These are phyloP conservation scores for Amanita thiersii DNA, from an alignment of 768 basidiomycete species.

Conservation along the genomic window DNA sequence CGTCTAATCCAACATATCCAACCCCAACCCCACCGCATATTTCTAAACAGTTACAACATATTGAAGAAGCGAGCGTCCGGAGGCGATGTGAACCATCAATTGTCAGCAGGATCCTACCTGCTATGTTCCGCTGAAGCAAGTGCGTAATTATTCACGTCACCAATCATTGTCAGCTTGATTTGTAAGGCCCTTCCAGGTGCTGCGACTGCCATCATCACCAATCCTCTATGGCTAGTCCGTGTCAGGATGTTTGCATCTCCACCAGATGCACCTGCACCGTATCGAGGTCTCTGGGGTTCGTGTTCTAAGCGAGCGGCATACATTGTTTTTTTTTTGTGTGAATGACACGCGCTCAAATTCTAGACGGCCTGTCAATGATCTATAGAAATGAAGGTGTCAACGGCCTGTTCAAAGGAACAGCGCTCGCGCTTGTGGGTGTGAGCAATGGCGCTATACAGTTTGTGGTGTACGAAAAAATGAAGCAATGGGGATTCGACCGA, in stretches of 20 bases:
- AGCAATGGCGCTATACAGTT: slow-evolving; percentile 95
- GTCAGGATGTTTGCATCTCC: slow-evolving; percentile 92
- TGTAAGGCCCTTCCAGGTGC: slow-evolving; percentile 62
- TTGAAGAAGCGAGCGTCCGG: slow-evolving; percentile 75
- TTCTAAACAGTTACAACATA: slow-evolving; percentile 90
- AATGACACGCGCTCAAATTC: not conserved
- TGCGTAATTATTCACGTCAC: slow-evolving; percentile 38
- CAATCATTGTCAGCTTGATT: not conserved
- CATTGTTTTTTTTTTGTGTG: slow-evolving; percentile 2
- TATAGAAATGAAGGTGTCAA: slow-evolving; percentile 62
- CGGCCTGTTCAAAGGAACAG: slow-evolving; percentile 84
- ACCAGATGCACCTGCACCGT: slow-evolving; percentile 58
- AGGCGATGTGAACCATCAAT: slow-evolving; percentile 52
- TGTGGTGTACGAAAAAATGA: slow-evolving; percentile 95
- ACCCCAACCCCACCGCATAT: too few relatives aligned
- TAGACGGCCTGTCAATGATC: slow-evolving; percentile 66
- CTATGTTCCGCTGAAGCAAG: slow-evolving; percentile 94
- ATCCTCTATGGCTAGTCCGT: slow-evolving; percentile 97
- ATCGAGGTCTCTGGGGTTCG: slow-evolving; percentile 74
- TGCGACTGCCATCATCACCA: slow-evolving; percentile 88
- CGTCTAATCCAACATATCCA: slow-evolving; percentile 2
- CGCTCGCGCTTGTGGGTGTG: slow-evolving; percentile 85
- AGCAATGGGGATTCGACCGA: slow-evolving; percentile 76
- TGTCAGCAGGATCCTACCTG: slow-evolving; percentile 76
- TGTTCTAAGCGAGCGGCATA: slow-evolving; percentile 9